Evolutionary conservation across 2,329 filamentous ascomycete genomes (phyloP).

Genomic region (Hypoxylon sp.): DNA sequence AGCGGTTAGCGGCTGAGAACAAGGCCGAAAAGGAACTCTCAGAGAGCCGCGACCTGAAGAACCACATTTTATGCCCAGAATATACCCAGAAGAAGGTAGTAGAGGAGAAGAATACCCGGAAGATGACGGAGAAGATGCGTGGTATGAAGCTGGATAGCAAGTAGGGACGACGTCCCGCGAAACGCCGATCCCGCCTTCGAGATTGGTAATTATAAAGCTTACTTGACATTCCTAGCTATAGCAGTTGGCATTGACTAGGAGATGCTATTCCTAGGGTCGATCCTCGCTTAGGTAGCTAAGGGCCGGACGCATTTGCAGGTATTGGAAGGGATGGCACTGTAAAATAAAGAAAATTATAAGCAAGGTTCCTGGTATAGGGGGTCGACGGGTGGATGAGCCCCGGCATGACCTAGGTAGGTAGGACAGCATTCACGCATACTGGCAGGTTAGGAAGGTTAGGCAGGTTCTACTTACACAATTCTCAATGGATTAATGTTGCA

Average conservation of each 20-base stretch:
- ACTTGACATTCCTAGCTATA: slow-evolving; percentile 13
- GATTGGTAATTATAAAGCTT: slow-evolving; percentile 4
- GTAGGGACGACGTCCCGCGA: slow-evolving; percentile 19
- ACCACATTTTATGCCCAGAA: not conserved
- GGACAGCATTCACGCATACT: slow-evolving; percentile 6
- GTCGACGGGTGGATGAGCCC: not conserved
- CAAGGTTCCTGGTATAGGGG: slow-evolving; percentile 19
- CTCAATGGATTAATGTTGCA: slow-evolving; percentile 14
- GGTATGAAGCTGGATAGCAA: slow-evolving; percentile 19
- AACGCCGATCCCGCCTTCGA: not conserved
- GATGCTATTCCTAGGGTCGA: slow-evolving; percentile 3
- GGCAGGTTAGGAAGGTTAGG: not conserved
- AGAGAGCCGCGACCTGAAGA: slow-evolving; percentile 21
- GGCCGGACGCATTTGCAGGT: slow-evolving; percentile 8
- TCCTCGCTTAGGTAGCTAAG: slow-evolving; percentile 3
- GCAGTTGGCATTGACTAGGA: slow-evolving; percentile 7
- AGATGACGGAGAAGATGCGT: slow-evolving; percentile 19
- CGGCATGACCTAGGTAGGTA: not conserved
- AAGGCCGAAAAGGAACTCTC: slow-evolving; percentile 47
- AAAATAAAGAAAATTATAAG: slow-evolving; percentile 15
- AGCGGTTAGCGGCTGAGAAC: slow-evolving; percentile 49
- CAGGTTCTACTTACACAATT: slow-evolving; percentile 21
- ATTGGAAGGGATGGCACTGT: slow-evolving; percentile 17
- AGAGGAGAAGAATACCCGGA: slow-evolving; percentile 2
- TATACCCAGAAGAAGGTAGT: slow-evolving; percentile 12